These are phyloP conservation scores for Penicillium carneum DNA, from an alignment of 2,329 filamentous ascomycete genomes.

Conservation along the genomic window DNA sequence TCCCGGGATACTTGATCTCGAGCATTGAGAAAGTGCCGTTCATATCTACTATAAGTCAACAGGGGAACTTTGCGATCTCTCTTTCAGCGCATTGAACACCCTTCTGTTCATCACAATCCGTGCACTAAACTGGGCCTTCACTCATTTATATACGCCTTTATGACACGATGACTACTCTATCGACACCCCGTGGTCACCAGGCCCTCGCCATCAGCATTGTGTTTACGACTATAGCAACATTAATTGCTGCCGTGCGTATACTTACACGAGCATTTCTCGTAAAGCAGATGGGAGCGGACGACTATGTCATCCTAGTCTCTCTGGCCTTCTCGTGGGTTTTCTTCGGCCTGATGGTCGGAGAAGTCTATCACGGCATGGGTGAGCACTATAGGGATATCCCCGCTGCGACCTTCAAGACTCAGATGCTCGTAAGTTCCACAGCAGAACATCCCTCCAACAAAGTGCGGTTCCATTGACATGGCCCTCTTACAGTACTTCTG, in stretches of 20 bases:
- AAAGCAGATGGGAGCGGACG: slow-evolving; percentile 47
- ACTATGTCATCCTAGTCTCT: slow-evolving; percentile 49
- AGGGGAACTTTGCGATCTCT: slow-evolving; percentile 1
- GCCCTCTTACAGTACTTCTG: slow-evolving; percentile 38
- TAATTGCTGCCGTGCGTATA: slow-evolving; percentile 50
- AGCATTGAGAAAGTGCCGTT: background rate
- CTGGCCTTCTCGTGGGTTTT: slow-evolving; percentile 43
- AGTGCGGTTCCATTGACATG: background rate
- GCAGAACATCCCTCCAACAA: background rate
- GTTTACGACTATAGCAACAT: slow-evolving; percentile 43
- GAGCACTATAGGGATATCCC: slow-evolving; percentile 36
- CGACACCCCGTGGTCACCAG: slow-evolving; percentile 36
- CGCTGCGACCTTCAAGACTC: slow-evolving; percentile 23
- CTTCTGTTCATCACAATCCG: background rate
- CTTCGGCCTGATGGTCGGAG: slow-evolving; percentile 41
- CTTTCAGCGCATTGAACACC: slow-evolving; percentile 6
- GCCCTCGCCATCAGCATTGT: slow-evolving; percentile 41
- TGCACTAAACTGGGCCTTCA: background rate
- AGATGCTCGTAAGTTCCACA: slow-evolving; percentile 38
- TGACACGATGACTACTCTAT: slow-evolving; percentile 38
- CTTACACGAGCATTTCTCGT: slow-evolving; percentile 49
- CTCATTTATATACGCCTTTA: slow-evolving; percentile 12
- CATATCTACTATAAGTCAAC: background rate
- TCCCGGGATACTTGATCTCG: background rate
- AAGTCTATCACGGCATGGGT: slow-evolving; percentile 43